These are phyloP conservation scores for Heterobasidion occidentale DNA, from an alignment of 1,284 basidiomycete genomes.

Conservation along the genomic window DNA sequence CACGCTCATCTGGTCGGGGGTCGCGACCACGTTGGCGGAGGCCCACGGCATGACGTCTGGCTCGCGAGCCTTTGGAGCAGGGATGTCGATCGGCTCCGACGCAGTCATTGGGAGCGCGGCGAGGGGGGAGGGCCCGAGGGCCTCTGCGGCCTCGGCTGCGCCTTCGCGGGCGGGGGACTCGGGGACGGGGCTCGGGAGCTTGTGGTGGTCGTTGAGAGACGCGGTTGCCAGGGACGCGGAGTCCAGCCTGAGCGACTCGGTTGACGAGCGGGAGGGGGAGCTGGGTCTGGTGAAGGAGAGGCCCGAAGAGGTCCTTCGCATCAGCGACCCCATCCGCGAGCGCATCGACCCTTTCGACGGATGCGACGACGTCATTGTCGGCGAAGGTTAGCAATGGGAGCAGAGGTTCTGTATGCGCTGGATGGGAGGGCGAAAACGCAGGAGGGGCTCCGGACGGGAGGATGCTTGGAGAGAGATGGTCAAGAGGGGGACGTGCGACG, in stretches of 20 bases:
- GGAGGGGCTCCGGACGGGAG: neutral
- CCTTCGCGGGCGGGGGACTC: slow-evolving; percentile 47
- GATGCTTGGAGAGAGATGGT: neutral
- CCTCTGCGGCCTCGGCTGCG: slow-evolving; percentile 16
- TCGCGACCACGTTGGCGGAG: neutral
- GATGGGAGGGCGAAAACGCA: slow-evolving; percentile 5
- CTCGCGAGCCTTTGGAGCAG: neutral
- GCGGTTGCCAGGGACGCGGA: slow-evolving; percentile 16
- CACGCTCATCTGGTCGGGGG: slow-evolving; percentile 3
- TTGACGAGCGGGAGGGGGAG: slow-evolving; percentile 20
- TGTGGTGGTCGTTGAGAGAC: slow-evolving; percentile 9
- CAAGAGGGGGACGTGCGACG: slow-evolving; percentile 17
- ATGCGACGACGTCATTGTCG: slow-evolving; percentile 11
- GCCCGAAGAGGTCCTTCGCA: slow-evolving; percentile 43
- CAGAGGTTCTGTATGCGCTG: slow-evolving; percentile 1
- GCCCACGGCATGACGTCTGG: neutral
- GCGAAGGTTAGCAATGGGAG: neutral
- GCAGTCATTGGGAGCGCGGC: slow-evolving; percentile 6
- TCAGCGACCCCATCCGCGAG: slow-evolving; percentile 30
- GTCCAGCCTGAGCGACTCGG: slow-evolving; percentile 14
- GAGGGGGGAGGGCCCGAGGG: neutral
- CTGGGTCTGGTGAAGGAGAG: slow-evolving; percentile 28
- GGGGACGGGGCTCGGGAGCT: slow-evolving; percentile 40
- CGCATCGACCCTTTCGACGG: slow-evolving; percentile 16
- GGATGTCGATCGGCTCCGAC: slow-evolving; percentile 5